Conservation (phyloP, 192 early-diverging fungal species). For the Mortierella antarctica region DNA sequence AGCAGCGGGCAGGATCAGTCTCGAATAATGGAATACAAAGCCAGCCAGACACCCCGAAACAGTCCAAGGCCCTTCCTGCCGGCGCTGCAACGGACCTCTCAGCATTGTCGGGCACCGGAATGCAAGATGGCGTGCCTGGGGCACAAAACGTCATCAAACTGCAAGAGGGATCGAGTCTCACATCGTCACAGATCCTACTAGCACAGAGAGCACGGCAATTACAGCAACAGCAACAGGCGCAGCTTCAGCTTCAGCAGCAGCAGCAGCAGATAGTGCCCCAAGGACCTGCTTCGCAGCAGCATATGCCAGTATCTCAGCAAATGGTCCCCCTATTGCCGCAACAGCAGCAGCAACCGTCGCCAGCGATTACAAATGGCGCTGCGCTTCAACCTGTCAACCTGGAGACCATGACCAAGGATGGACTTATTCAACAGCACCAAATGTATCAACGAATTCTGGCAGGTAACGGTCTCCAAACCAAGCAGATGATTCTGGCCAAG, state of each 20-base stretch:
- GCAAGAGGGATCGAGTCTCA: slow-evolving; percentile 3
- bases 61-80: not conserved
- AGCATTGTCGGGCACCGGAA: not conserved
- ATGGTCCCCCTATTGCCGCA: slow-evolving; percentile 5
- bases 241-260: slow-evolving; percentile 9
- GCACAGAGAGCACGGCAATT: slow-evolving; percentile 9
- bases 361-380: not conserved
- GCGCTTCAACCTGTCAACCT: not conserved
- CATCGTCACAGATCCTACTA: slow-evolving; percentile 24
- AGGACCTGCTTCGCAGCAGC: slow-evolving; percentile 23
- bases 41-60: slow-evolving; percentile 11
- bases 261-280: not conserved
- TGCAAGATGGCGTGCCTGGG: not conserved
- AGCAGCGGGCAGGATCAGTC: not conserved
- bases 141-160: not conserved
- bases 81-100: not conserved
- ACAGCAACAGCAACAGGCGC: slow-evolving; percentile 11
- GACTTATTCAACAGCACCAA: slow-evolving; percentile 13
- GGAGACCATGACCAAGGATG: slow-evolving; percentile 31
- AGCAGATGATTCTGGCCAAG: slow-evolving; percentile 4
- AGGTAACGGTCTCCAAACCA: not conserved
- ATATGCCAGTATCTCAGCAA: slow-evolving; percentile 4
- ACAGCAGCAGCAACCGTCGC: not conserved
- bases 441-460: slow-evolving; percentile 14
- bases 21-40: not conserved